Conservation (phyloP, 2,329 filamentous ascomycete genomes). For the Cryphonectria japonica region DNA sequence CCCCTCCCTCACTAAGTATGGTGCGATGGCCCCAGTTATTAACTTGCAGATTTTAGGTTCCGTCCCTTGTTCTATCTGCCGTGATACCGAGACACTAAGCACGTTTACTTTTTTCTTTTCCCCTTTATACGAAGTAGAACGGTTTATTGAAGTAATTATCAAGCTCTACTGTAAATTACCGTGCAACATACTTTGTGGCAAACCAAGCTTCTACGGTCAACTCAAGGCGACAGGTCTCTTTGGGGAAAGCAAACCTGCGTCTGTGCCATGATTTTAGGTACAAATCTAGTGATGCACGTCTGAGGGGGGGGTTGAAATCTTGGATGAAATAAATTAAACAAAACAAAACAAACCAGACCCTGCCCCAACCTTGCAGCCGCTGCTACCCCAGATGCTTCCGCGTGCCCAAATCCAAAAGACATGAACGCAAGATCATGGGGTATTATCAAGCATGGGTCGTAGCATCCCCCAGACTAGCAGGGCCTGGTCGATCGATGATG, state of each 20-base stretch:
- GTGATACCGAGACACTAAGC: background rate
- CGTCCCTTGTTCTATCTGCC: background rate
- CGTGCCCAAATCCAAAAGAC: conserved; percentile 6
- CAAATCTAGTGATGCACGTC: background rate
- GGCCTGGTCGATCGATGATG: background rate
- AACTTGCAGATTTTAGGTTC: background rate
- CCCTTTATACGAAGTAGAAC: background rate
- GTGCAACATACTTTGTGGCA: background rate
- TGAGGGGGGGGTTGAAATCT: background rate
- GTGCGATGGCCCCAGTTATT: background rate
- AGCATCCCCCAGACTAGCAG: background rate
- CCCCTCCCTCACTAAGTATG: background rate
- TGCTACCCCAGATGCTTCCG: conserved; percentile 2
- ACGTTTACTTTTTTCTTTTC: background rate
- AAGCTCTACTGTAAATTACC: background rate
- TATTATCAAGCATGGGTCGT: background rate
- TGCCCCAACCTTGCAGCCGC: background rate
- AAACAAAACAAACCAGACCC: background rate
- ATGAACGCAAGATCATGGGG: background rate
- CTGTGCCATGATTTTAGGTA: too few relatives aligned
- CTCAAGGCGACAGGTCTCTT: background rate
- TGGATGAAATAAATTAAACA: background rate
- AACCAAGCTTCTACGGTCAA: too few relatives aligned
- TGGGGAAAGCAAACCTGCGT: background rate
- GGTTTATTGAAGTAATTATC: too few relatives aligned